Percentiles rank a stretch among this genome's conserved stretches.
These are phyloP conservation scores for Corinectria fuckeliana DNA, from an alignment of 2,329 filamentous ascomycete genomes.

Conservation along the genomic window DNA sequence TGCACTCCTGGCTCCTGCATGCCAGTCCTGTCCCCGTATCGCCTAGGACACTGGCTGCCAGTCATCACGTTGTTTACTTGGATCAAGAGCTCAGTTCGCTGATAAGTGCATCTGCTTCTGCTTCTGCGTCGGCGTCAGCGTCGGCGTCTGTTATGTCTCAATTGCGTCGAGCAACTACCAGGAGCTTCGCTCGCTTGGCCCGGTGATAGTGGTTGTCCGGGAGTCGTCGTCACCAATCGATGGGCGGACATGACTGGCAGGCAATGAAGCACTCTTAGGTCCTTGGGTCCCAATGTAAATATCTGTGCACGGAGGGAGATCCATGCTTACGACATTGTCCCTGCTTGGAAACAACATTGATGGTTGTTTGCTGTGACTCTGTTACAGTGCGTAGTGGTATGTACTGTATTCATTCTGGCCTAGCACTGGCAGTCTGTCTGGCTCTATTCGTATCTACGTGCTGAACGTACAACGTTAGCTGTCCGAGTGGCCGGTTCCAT, in stretches of 20 bases:
- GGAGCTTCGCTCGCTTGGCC: slow-evolving; percentile 15
- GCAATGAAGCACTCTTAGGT: not conserved
- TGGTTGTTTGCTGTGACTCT: not conserved
- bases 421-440: too few species aligned
- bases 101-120: too few species aligned
- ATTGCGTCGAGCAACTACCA: slow-evolving; percentile 12
- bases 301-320: not conserved
- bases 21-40: slow-evolving; percentile 20
- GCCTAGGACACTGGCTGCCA: not conserved
- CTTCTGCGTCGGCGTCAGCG: not conserved
- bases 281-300: not conserved
- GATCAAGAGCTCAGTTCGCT: not conserved
- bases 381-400: not conserved
- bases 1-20: slow-evolving; percentile 41
- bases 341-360: not conserved
- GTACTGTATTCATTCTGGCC: not conserved
- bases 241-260: not conserved
- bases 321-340: not conserved
- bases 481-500: slow-evolving; percentile 17
- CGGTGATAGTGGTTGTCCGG: slow-evolving; percentile 4
- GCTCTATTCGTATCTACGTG: not conserved
- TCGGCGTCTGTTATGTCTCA: too few species aligned
- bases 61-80: slow-evolving; percentile 9
- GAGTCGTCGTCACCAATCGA: slow-evolving; percentile 14
- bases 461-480: slow-evolving; percentile 13